phyloP scores from a whole-genome alignment of 2,329 filamentous ascomycete genomes.

The Aspergillus latus region DNA sequence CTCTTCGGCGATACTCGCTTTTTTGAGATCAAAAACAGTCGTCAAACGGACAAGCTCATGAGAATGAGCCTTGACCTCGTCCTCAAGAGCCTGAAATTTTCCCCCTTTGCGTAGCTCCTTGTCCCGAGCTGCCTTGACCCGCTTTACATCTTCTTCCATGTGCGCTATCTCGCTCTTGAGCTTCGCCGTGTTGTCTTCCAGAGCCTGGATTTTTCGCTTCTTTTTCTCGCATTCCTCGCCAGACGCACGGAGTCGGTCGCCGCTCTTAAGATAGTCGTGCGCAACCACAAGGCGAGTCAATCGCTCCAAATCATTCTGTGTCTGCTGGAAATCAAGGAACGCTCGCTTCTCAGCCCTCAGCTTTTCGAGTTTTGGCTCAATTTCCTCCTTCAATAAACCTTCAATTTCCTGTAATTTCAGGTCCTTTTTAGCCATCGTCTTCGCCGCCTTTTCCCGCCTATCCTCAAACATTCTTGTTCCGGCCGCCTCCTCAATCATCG shows the following conservation, averaged over 20 bases:
- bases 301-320: constrained; percentile 91
- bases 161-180: constrained; percentile 87
- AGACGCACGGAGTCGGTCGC: constrained; percentile 78
- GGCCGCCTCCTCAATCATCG: constrained; percentile 98
- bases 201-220: constrained; percentile 70
- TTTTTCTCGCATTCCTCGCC: constrained; percentile 83
- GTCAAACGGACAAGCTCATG: constrained; percentile 88
- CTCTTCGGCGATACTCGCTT: constrained; percentile 81
- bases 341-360: constrained; percentile 90
- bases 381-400: constrained; percentile 89
- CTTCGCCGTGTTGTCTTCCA: constrained; percentile 76
- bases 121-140: constrained; percentile 80
- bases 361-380: constrained; percentile 96
- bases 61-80: constrained; percentile 86
- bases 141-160: constrained; percentile 86
- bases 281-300: constrained; percentile 90
- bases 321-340: constrained; percentile 97
- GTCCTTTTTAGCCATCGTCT: constrained; percentile 99
- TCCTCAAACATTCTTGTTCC: constrained; percentile 99
- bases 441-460: constrained; percentile 89
- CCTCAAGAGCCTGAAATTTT: constrained; percentile 88
- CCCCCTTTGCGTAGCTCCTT: constrained; percentile 94
- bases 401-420: constrained; percentile 95
- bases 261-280: constrained; percentile 84
- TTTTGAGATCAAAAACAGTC: constrained; percentile 88